A percentile compares a stretch with the other conserved stretches of the same genome.
Evolutionary conservation across 1,139 yeast species (phyloP).

Genomic region (Kazachstania sp.): DNA sequence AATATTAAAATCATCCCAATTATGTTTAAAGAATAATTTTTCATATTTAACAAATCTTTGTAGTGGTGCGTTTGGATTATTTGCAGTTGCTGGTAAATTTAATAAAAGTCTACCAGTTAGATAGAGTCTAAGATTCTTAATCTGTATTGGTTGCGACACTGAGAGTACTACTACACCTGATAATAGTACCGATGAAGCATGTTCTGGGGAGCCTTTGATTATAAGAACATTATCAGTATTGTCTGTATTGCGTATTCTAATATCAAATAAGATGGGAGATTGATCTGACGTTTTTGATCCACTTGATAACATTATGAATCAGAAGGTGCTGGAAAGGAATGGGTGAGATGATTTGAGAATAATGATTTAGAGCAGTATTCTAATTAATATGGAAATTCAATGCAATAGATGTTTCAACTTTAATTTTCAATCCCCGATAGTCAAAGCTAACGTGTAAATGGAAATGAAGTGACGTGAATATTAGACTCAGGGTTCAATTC

Average conservation of each 20-base stretch:
- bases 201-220: slow-evolving; percentile 66
- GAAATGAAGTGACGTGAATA: no score
- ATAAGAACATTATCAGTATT: slow-evolving; percentile 60
- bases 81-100: slow-evolving; percentile 42
- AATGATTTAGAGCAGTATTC: no score
- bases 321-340: no score
- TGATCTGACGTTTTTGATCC: slow-evolving; percentile 12
- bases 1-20: slow-evolving; percentile 11
- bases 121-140: slow-evolving; percentile 54
- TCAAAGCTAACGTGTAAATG: no score
- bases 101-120: slow-evolving; percentile 57
- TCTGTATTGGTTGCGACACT: slow-evolving; percentile 63
- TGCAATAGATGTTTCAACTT: no score
- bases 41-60: slow-evolving; percentile 53
- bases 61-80: slow-evolving; percentile 38
- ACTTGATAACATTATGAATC: slow-evolving; percentile 8
- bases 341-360: no score
- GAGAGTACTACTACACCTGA: slow-evolving; percentile 74
- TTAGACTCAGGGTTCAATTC: no score
- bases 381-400: no score
- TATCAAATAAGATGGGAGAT: slow-evolving; percentile 26
- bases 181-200: slow-evolving; percentile 68
- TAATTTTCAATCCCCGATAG: no score
- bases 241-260: slow-evolving; percentile 45
- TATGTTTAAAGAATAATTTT: slow-evolving; percentile 51